Base-by-base conservation (phyloP, 106 monocot genomes). In the Allium fistulosum region DNA sequence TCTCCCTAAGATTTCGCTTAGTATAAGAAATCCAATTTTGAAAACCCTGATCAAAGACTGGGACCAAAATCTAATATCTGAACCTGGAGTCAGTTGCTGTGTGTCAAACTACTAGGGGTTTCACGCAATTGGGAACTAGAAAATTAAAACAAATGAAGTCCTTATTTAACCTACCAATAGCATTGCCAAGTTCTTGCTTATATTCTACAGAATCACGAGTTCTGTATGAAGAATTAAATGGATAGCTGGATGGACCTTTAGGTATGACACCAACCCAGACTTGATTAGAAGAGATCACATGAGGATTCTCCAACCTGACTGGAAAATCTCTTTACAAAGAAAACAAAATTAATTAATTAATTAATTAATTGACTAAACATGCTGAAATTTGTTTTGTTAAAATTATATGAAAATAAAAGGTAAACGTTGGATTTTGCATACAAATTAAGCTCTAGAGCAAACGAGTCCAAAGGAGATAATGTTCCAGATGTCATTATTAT, bases 181-280 rank as follows among this genome's bases (percentile, higher is more conserved):
- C 79, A 79, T 82, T 90, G 26, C 93, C 99, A 72, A 93, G 87
- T 45, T 93, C 99, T 70, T 90, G 99, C 69, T 93, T 99, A 71
- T 99, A 93, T 67, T 93, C 83, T 49, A 99, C 17, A 60, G 90
- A 87, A 72, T 90, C 99, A 22, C 93, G 87, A 70, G 63, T 87
- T 50, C 79, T 71, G 48, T 83, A 99, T 6, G 90, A 99, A 26
- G 99, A 99, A 85, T 93, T 93, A 49, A 99, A 78, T 18, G 76
- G 69, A 72, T 76, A 76, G 68, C 99, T 85, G 75, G 99, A 93
- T 53, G 99, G 93, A 11, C 99, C 99, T 51, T 69, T 80, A 56
- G 90, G 80, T 47, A 93, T 72, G 87, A 99, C 90, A 74, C 99
- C 93, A 66, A 87, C 90, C 84, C 99, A 99, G 55, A 99, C 85